Percentiles rank a stretch among this genome's conserved stretches.
These are phyloP conservation scores for Neopestalotiopsis rosae DNA, from an alignment of 2,329 filamentous ascomycete genomes.

Conservation along the genomic window DNA sequence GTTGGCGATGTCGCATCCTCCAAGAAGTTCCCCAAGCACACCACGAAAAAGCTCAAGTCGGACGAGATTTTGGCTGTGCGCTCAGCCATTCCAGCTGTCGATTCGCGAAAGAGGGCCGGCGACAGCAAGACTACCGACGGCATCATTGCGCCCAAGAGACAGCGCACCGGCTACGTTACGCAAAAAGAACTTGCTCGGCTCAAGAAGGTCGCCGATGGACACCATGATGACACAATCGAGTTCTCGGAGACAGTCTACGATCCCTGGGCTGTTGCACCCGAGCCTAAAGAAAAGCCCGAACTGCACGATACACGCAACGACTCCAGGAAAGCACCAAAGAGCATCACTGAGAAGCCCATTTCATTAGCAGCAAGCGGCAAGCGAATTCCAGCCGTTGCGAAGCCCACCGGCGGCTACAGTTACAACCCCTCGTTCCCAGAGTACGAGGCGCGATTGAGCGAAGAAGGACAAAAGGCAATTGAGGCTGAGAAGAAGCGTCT, in stretches of 20 bases:
- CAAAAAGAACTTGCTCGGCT: slow-evolving; percentile 83
- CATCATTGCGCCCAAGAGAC: slow-evolving; percentile 74
- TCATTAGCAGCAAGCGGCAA: slow-evolving; percentile 86
- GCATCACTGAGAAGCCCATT: slow-evolving; percentile 77
- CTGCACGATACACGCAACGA: slow-evolving; percentile 46
- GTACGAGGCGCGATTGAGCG: slow-evolving; percentile 77
- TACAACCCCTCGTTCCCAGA: slow-evolving; percentile 92
- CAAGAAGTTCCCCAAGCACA: slow-evolving; percentile 67
- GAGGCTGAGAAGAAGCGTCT: slow-evolving; percentile 79
- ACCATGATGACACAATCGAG: slow-evolving; percentile 59
- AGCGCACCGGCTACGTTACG: slow-evolving; percentile 79
- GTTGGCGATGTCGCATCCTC: slow-evolving; percentile 71
- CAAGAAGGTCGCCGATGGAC: slow-evolving; percentile 78
- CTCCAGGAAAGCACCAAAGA: slow-evolving; percentile 73
- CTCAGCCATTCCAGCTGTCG: slow-evolving; percentile 80
- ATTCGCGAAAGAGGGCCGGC: slow-evolving; percentile 76
- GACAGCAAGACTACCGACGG: slow-evolving; percentile 72
- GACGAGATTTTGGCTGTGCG: slow-evolving; percentile 91
- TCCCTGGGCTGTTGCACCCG: slow-evolving; percentile 67
- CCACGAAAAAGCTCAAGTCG: slow-evolving; percentile 80
- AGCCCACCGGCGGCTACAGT: slow-evolving; percentile 81
- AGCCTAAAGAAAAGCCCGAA: slow-evolving; percentile 28
- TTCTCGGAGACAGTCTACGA: slow-evolving; percentile 74
- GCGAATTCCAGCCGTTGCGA: slow-evolving; percentile 75
- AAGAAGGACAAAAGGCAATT: slow-evolving; percentile 80